Conservation (phyloP, 306 rosid species). For the Potentilla sterilis region DNA sequence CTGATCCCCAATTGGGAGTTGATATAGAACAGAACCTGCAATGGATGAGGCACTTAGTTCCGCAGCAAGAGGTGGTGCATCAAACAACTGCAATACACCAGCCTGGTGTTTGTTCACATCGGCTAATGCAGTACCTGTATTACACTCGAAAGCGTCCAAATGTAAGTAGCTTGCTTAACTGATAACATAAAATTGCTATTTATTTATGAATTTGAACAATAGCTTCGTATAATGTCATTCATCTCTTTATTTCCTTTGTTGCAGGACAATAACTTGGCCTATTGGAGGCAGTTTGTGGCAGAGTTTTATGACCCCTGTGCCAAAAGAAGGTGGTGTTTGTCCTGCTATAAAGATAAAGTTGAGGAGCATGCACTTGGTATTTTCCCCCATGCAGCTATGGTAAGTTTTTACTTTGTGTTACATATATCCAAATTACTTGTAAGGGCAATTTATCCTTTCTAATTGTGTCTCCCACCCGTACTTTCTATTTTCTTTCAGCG, state of each 20-base stretch:
- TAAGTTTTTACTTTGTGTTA: conserved; percentile 23
- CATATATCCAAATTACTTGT: not conserved
- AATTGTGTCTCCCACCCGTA: not conserved
- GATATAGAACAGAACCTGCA: conserved; percentile 30
- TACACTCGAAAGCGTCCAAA: conserved; percentile 38
- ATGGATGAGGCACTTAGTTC: conserved; percentile 26
- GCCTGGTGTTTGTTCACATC: conserved; percentile 32
- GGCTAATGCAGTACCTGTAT: conserved; percentile 44
- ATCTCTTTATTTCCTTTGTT: not conserved
- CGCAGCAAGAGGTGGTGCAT: conserved; percentile 12
- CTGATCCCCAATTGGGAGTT: conserved; percentile 18
- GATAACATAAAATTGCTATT: not conserved
- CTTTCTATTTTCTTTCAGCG: not conserved
- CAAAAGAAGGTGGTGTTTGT: conserved; percentile 45
- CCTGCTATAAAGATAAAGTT: conserved; percentile 30
- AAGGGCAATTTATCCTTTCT: not conserved
- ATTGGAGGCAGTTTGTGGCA: conserved; percentile 42
- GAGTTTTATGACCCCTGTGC: conserved; percentile 46
- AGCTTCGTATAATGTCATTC: not conserved
- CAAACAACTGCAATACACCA: conserved; percentile 12
- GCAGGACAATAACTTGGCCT: conserved; percentile 40
- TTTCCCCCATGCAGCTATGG: conserved; percentile 33
- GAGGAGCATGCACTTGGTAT: conserved; percentile 28
- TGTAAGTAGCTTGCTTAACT: conserved; percentile 25
- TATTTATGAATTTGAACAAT: not conserved